Evolutionary conservation across 768 basidiomycete species (phyloP), one percentile per base, ranked within the genome.

Genomic region (Kwoniella bestiolae): DNA sequence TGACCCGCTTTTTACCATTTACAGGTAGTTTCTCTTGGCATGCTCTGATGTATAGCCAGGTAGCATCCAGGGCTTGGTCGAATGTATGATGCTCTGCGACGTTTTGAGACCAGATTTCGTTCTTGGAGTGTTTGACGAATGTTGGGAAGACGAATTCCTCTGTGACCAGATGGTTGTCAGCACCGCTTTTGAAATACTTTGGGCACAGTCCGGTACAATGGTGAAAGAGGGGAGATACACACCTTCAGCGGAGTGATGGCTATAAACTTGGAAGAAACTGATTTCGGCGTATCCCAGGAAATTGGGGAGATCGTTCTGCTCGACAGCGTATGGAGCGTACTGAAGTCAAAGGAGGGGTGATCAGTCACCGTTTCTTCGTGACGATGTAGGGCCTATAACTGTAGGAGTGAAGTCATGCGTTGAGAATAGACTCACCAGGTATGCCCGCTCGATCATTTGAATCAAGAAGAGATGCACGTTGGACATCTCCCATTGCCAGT

Each of bases 251-350:
- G 55, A 21, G 49, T 62, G 66, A 62, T 62, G 66, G n/a, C 34
- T 62, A 8, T 51, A 62, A 12, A 68, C 45, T 8, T 68, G 56
- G n/a, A 57, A 63, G n/a, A 68, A 26, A 21, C 53, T 38, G 18
- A 63, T 44, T 32, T 68, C 67, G 46, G 62, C 67, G 38, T 46
- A 68, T 1, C 67, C 67, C 7, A 68, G 49, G 31, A 46, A 68
- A 31, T 68, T 68, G 12, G 44, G 38, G 2, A 68, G 47, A 44
- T 68, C 67, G 26, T 68, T 35, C 8, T 49, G 5, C 29, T 68
- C 62, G 21, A 45, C 46, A 12, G 67, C 67, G 18, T 41, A 41
- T 2, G 38, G 38, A 41, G 38, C 38, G 38, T 41, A 41, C 38
- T 41, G 5, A 12, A 35, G 12, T 35, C 29, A 28, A 56, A 6